Base-by-base conservation (phyloP, 805 yeast genomes). In the Pichia deserticola region DNA sequence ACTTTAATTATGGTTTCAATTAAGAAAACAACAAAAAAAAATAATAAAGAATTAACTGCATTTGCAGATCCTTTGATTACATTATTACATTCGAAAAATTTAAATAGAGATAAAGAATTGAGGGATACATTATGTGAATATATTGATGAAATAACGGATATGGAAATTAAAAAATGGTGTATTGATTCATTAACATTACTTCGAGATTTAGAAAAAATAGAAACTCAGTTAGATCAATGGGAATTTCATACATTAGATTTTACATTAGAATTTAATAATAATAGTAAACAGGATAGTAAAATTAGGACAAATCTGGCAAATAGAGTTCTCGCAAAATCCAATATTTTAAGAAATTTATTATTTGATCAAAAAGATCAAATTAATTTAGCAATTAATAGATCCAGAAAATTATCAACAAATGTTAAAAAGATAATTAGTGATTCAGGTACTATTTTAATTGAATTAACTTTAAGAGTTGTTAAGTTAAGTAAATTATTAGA, bases 181-280 rank as follows among this genome's bases (percentile, higher is more conserved):
- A 74, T 70, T 49, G 65, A 72, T 34, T 66, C 75, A 8, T 67
- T 77, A 49, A 71, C 72, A 49, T 71, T 77, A 5, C 62, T 78
- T 34, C 71, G 78, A 54, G 73, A 77, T 41, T 62, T 78, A 40
- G 83, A 78, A 61, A 71, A 72, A 52, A 67, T 76, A 25, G 77
- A 74, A 53, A 60, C 73, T 36, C 69, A 66, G 36, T 64, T 76
- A 44, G 70, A 74, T 51, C 74, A 75, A 52, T 78, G 83, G 84
- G 81, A 78, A 47, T 78, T 78, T 50, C 63, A 75, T 41, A 74
- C 82, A 9, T 60, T 78, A 30, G 81, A 78, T 55, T 70, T 71
- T 53, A 68, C 71, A 25, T 37, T 55, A 29, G 47, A 42, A 28
- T 40, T 50, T 25, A 49, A 55, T 30, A 45, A 45, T 36, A 47